Evolutionary conservation across 2,329 filamentous ascomycete genomes (phyloP).

Genomic region (Exophiala phaeomuriformis): DNA sequence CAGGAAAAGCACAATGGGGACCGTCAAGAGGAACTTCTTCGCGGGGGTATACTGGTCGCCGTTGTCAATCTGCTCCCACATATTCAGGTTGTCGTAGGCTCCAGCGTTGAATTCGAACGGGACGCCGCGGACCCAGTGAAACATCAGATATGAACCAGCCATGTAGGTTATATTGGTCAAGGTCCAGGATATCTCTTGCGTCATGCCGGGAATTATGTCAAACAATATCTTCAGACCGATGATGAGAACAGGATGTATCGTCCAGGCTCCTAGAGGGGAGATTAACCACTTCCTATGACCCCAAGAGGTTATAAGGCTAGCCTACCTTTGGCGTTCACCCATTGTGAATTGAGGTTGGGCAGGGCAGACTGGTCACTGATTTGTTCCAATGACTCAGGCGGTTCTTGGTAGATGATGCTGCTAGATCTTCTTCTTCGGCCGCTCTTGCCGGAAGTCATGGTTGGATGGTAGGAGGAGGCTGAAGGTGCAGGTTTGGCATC

Average conservation of each 20-base stretch:
- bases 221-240: constrained; percentile 88
- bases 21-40: constrained; percentile 94
- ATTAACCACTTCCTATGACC: neutral
- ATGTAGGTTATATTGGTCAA: constrained; percentile 98
- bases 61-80: constrained; percentile 99
- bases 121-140: constrained; percentile 95
- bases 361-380: constrained; percentile 92
- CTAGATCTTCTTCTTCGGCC: constrained; percentile 88
- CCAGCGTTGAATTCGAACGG: constrained; percentile 98
- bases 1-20: constrained; percentile 89
- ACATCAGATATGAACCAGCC: constrained; percentile 98
- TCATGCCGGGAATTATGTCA: constrained; percentile 91
- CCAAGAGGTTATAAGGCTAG: neutral
- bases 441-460: constrained; percentile 56
- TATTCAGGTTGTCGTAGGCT: constrained; percentile 98
- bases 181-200: constrained; percentile 97
- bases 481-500: constrained; percentile 60
- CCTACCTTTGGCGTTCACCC: constrained; percentile 98
- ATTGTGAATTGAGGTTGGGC: constrained; percentile 94
- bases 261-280: constrained; percentile 80
- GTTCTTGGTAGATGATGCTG: constrained; percentile 97
- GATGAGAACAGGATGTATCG: constrained; percentile 92
- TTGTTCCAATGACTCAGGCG: constrained; percentile 91
- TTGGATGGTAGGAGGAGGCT: constrained; percentile 45
- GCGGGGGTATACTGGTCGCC: constrained; percentile 97